Evolutionary conservation across 2,329 filamentous ascomycete species (phyloP), one percentile per base, ranked within the genome.

Genomic region (Phyllosticta citriasiana): DNA sequence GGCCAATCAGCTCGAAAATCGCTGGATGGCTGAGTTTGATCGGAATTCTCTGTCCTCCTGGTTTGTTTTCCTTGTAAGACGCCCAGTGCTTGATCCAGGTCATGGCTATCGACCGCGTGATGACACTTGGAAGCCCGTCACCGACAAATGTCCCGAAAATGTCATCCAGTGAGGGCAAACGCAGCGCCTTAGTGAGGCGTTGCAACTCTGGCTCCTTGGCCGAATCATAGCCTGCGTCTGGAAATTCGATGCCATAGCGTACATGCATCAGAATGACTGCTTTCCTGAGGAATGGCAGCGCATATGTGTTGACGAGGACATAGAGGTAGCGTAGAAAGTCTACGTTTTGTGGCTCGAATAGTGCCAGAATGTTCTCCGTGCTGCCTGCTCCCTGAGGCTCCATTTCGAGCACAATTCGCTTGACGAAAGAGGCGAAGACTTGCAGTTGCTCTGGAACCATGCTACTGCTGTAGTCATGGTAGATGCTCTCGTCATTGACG

Each of bases 1-100:
- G 77, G 1, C 94, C 94, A 12, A 99, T 87, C 25, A 99, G 83
- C 73, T 99, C 94, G 69, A 94, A 96, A 65, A 99, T 96, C 55
- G 86, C 88, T 0, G 94, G 95, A 71, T 99, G 94, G 60, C 88
- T 86, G 16, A 86, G 76, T 35, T 76, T 79, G 24, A 67, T 83
- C 67, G 65, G 81, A 73, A 40, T 71, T 52, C 70, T 72, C 58
- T 71, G 71, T 3, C 57, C 53, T 24, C 53, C 52, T 1, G 33
- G 60, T 54, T 64, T 58, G 25, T 35, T 55, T 53, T 72, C 67
- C 59, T 71, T 68, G 30, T 67, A 71, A 69, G 70, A 74, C 5
- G 71, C 67, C 65, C 84, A 80, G 69, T 91, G 87, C 57, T 80
- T 80, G 57, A 96, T 82, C 93, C 93, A 97, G 19, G 88, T 88